Evolutionary conservation across 2,329 filamentous ascomycete genomes (phyloP), one percentile per base, ranked within the genome.

Genomic region (Rhinocladiella similis): DNA sequence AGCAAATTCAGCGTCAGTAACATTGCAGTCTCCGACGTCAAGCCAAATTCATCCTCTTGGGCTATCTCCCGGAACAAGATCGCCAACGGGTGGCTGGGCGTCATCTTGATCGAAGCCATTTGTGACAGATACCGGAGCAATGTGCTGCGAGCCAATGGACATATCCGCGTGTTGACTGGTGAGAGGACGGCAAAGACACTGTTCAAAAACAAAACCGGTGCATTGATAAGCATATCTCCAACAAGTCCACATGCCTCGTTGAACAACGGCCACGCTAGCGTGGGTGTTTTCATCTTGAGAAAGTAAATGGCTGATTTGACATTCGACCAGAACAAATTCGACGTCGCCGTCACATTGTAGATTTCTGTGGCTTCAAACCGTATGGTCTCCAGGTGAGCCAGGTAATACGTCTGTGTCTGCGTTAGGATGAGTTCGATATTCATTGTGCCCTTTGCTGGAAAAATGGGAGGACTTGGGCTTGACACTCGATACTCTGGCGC

Each of bases 301-400:
- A 57, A 50, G 43, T 57, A 57, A 22, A 57, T 57, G 35, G 38
- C 54, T 3, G 29, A 48, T 25, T 53, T 52, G 49, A 53, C 47
- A 29, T 57, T 38, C 10, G 54, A 52, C 54, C 48, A 57, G 25
- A 57, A 57, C 9, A 33, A 10, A 22, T 16, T 47, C 13, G 42
- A 46, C 16, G 2, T 38, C 10, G 41, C 38, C 7, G 39, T 18
- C 3, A 18, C 22, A 18, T 16, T 22, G 39, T 27, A 14, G 4
- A 20, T 43, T 14, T 46, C 25, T 13, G 16, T 16, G 6, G 50
- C 3, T 13, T 46, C 20, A 10, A n/a, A 10, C 16, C 25, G 18
- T 18, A 43, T 20, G 39, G 10, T 7, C 14, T 22, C 50, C 50
- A 52, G 16, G 14, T 35, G 38, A 22, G 41, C 22, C 25, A 45